Percentiles rank a stretch among this genome's conserved stretches.
These are phyloP conservation scores for Coelastrella sp. DNA, from an alignment of 139 green algal species.

Conservation along the genomic window DNA sequence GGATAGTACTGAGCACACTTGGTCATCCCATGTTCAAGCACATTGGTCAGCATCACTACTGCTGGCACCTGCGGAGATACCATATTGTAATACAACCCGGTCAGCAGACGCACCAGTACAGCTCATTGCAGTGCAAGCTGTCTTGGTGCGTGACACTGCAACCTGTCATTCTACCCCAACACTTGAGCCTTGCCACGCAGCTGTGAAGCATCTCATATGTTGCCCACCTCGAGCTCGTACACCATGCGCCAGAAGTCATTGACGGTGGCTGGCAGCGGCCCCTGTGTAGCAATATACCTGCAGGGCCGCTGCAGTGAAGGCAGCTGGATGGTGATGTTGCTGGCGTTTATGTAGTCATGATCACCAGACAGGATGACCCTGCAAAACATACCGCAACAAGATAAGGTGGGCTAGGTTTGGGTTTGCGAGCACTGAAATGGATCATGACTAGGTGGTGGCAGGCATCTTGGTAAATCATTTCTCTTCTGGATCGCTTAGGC, in stretches of 20 bases:
- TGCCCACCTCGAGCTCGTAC: background rate
- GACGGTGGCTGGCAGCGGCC: conserved; percentile 57
- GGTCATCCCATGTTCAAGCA: conserved; percentile 1
- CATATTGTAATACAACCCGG: no score
- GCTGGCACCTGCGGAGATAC: background rate
- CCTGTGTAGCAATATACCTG: conserved; percentile 68
- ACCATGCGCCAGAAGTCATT: conserved; percentile 64
- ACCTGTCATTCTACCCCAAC: no score
- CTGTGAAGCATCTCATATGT: background rate
- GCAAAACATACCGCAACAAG: background rate
- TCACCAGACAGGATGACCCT: conserved; percentile 39
- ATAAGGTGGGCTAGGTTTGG: no score
- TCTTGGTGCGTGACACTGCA: no score
- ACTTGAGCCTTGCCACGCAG: no score
- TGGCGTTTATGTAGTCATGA: conserved; percentile 67
- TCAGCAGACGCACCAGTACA: no score
- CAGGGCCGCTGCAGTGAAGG: conserved; percentile 20
- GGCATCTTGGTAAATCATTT: no score
- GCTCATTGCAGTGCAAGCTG: no score
- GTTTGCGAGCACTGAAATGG: no score
- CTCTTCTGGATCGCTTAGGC: no score
- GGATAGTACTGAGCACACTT: conserved; percentile 62
- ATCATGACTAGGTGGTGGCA: no score
- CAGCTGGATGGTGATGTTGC: conserved; percentile 46
- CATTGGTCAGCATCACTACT: conserved; percentile 51